Evolutionary conservation across 2,329 filamentous ascomycete species (phyloP), one percentile per base, ranked within the genome.

Genomic region (Beauveria sp.): DNA sequence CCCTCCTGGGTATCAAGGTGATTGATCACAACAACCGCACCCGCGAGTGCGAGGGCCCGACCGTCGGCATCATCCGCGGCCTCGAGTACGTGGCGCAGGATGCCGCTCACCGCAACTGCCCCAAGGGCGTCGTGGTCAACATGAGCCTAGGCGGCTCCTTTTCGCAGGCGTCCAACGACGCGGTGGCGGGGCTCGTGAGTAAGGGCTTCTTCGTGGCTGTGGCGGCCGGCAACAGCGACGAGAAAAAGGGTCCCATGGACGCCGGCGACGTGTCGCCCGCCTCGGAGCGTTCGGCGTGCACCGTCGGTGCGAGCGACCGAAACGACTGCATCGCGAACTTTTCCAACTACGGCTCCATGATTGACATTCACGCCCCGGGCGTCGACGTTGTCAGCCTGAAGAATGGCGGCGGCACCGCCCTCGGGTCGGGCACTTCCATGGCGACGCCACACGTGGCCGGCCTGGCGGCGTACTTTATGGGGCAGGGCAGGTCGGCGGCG

Each of bases 281-380:
- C 1, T 68, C 66, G 3, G 66, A 68, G n/a, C 60, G 65, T 8
- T 58, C 61, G 5, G 63, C 60, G 14, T 65, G 69, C 62, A 67
- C 67, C 10, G 68, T 68, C 24, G 68, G 65, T 18, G 65, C 64
- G 24, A 62, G 60, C 50, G 73, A 75, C 56, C 63, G 64, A 18
- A 61, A 66, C 28, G 74, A 77, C 63, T 64, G 66, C 18, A 69
- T 71, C 12, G 73, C 77, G 10, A 66, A 64, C 16, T 79, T 76
- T 70, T 77, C 75, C 61, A 80, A 80, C 70, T 78, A 56, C 14
- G 60, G 60, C 60, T 16, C n/a, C 34, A 7, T 49, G 26, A 77
- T 90, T 89, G 80, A 90, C 90, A 54, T 61, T 24, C 40, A 46
- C 26, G 58, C 22, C 8, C 58, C 58, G 6, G 58, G 49, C n/a